Percentiles rank a stretch among this genome's conserved stretches.
phyloP scores from a whole-genome alignment of 352 stramenopile species.

The Pythium coloratum region DNA sequence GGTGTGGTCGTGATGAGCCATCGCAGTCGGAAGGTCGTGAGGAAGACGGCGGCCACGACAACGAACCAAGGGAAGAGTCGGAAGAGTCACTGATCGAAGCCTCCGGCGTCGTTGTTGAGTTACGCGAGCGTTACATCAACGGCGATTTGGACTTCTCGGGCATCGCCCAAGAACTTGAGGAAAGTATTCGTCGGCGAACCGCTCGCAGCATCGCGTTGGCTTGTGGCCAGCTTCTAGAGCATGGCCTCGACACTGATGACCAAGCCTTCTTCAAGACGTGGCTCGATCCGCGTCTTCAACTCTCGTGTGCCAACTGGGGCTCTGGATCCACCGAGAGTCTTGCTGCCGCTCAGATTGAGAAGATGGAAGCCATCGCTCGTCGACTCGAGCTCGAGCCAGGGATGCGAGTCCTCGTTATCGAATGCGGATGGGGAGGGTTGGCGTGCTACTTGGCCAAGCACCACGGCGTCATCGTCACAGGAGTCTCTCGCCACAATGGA shows the following conservation, averaged over 20 bases:
- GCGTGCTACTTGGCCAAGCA: constrained; percentile 77
- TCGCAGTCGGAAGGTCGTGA: not conserved
- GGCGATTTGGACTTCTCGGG: not conserved
- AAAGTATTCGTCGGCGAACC: not conserved
- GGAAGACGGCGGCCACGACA: not conserved
- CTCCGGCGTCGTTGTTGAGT: not conserved
- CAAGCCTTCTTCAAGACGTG: constrained; percentile 82
- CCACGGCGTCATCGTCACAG: constrained; percentile 75
- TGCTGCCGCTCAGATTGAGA: constrained; percentile 70
- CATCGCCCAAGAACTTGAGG: not conserved
- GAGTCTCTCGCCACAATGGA: constrained; percentile 82
- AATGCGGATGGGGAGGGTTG: constrained; percentile 80
- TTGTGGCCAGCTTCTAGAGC: not conserved
- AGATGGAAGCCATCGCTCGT: constrained; percentile 74
- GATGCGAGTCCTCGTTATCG: constrained; percentile 81
- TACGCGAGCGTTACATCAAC: not conserved
- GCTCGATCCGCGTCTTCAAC: constrained; percentile 77
- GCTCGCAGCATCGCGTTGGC: not conserved
- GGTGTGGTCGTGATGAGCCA: not conserved
- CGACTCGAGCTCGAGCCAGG: constrained; percentile 69
- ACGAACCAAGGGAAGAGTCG: not conserved
- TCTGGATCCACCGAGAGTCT: constrained; percentile 50
- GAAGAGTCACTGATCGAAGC: not conserved
- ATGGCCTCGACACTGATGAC: constrained; percentile 58
- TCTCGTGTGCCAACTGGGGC: constrained; percentile 56